phyloP scores from a whole-genome alignment of 139 green algal genomes.

The Chlamydomonas urium region DNA sequence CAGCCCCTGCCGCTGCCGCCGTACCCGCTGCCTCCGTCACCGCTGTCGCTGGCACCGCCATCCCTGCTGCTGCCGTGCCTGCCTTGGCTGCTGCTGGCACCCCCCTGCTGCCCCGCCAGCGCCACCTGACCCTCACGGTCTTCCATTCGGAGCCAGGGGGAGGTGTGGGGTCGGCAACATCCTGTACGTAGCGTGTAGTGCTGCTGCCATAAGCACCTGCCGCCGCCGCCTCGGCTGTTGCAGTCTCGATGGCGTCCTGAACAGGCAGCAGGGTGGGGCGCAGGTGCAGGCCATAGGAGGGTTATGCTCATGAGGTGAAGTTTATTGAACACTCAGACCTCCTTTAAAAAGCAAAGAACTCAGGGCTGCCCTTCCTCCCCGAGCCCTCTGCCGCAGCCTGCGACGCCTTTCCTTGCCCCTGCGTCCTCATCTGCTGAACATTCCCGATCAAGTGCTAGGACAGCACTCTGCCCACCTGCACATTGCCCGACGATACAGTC shows the following conservation, averaged over 20 bases:
- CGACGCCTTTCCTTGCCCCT: too few relatives aligned
- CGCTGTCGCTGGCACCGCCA: neutral
- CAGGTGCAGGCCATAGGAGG: too few relatives aligned
- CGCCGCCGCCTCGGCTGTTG: conserved; percentile 38
- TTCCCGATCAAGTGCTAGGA: too few relatives aligned
- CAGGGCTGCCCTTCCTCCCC: too few relatives aligned
- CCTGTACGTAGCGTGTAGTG: conserved; percentile 50
- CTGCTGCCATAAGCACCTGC: conserved; percentile 56
- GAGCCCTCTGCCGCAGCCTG: too few relatives aligned
- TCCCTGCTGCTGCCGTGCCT: neutral
- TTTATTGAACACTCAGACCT: too few relatives aligned
- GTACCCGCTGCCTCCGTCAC: neutral
- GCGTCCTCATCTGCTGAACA: too few relatives aligned
- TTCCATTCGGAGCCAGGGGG: conserved; percentile 20
- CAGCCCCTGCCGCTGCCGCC: neutral
- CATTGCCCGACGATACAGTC: conserved; percentile 28
- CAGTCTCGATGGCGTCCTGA: conserved; percentile 37
- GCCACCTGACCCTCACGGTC: conserved; percentile 7
- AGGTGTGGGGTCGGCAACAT: neutral
- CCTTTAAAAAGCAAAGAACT: too few relatives aligned
- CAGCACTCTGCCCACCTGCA: too few relatives aligned
- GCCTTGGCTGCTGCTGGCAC: neutral
- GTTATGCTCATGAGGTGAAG: too few relatives aligned
- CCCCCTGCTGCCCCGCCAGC: neutral
- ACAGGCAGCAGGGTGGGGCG: too few relatives aligned